These are phyloP conservation scores for Bolboschoenus planiculmis DNA, from an alignment of 176 grass and related monocot genomes.

Conservation along the genomic window DNA sequence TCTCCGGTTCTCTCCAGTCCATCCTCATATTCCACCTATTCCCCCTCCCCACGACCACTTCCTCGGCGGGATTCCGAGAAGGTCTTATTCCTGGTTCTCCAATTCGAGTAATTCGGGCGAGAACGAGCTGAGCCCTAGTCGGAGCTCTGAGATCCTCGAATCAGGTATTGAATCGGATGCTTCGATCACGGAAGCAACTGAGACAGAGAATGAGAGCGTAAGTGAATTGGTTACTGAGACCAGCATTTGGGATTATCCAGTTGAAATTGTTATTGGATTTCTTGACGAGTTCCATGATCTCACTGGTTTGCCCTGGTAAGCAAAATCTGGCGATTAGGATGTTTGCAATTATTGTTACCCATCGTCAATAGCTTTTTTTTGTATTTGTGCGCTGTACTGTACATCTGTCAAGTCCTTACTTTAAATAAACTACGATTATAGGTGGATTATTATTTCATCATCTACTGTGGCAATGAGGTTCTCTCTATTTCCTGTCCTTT, in stretches of 20 bases:
- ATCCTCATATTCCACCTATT: not conserved
- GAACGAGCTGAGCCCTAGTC: not conserved
- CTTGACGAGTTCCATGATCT: slow-evolving; percentile 61
- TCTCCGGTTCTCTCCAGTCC: not conserved
- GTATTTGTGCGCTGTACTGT: not conserved
- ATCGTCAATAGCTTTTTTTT: not conserved
- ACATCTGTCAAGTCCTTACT: not conserved
- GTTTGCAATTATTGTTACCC: not conserved
- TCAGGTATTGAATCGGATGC: not conserved
- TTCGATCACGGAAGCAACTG: not conserved
- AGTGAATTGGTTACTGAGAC: not conserved
- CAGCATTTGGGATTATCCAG: slow-evolving; percentile 23
- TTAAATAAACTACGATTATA: slow-evolving; percentile 21
- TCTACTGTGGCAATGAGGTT: slow-evolving; percentile 81
- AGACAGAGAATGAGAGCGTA: slow-evolving; percentile 4
- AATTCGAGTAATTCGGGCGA: not conserved
- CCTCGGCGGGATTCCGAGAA: not conserved
- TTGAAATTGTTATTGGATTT: slow-evolving; percentile 14
- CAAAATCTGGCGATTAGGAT: not conserved
- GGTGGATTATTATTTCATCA: slow-evolving; percentile 78
- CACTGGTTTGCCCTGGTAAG: slow-evolving; percentile 83
- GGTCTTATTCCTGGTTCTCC: slow-evolving; percentile 11
- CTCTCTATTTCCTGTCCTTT: slow-evolving; percentile 56
- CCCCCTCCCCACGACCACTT: not conserved
- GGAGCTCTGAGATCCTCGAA: slow-evolving; percentile 7